Base-by-base conservation (phyloP, 2,329 filamentous ascomycete species). In the Akanthomyces uredinophilus region DNA sequence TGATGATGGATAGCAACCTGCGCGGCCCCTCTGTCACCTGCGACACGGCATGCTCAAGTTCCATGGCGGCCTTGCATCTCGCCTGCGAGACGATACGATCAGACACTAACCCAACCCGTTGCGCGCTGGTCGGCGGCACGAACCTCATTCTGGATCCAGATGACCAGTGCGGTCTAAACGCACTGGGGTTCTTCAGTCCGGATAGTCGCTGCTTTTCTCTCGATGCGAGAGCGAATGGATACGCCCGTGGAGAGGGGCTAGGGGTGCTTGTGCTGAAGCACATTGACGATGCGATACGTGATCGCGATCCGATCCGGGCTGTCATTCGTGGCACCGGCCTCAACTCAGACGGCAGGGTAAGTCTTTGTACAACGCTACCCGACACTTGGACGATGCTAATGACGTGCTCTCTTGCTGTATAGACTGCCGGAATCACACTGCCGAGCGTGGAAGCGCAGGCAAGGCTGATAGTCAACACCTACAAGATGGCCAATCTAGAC, bases 221-320 rank as follows among this genome's bases (percentile, higher is more conserved):
- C 64, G 81, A 80, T 64, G 64, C 67, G 8, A 66, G 66, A n/a
- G 80, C 73, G 1, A 74, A 75, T 62, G 82, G 81, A 0, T 84
- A 82, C 65, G 78, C 72, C 0, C 72, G 80, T 11, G 81, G 79
- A 2, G 81, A 84, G 65, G 81, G 79, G 4, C 68, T 76, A 18
- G 75, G 69, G 1, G 69, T 73, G 16, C 57, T 82, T 4, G 60
- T 81, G 1, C 63, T 83, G 3, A 83, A 83, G 68, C 74, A 70
- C 1, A 67, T 81, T 0, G 68, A 70, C 4, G 72, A 75, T 54
- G 80, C 80, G 1, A 76, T 77, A 52, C 72, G 72, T 5, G 75
- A 81, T 64, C 70, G 71, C 0, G 62, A 66, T 29, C 55, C 29
- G 0, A 72, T 76, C 35, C 66, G 70, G 44, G 68, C 68, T 11